These are phyloP conservation scores for Chalciporus chontae DNA, from an alignment of 768 basidiomycete genomes.

Conservation along the genomic window DNA sequence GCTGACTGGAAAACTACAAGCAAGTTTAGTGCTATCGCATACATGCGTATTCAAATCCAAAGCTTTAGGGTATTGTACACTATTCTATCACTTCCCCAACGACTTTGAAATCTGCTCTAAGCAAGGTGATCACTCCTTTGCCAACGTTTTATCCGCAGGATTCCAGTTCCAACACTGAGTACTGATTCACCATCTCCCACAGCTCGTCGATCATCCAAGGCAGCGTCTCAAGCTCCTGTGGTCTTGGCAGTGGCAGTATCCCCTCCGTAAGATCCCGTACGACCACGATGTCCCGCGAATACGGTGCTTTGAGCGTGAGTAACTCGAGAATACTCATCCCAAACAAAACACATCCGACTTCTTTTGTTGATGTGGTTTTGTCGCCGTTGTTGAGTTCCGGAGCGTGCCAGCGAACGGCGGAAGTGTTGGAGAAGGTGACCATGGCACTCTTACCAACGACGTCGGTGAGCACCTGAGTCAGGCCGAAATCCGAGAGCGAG, in stretches of 20 bases:
- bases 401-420: slow-evolving; percentile 56
- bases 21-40: too few species aligned
- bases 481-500: slow-evolving; percentile 61
- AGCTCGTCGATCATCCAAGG: slow-evolving; percentile 44
- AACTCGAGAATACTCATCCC: slow-evolving; percentile 61
- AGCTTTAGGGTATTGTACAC: slow-evolving; percentile 1
- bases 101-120: slow-evolving; percentile 12
- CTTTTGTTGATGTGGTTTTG: slow-evolving; percentile 39
- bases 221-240: slow-evolving; percentile 31
- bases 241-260: slow-evolving; percentile 42
- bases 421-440: slow-evolving; percentile 42
- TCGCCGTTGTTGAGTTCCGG: slow-evolving; percentile 54
- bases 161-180: slow-evolving; percentile 43
- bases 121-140: slow-evolving; percentile 32
- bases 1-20: too few species aligned
- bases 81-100: not conserved
- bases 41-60: not conserved
- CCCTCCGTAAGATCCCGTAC: slow-evolving; percentile 41
- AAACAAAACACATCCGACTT: slow-evolving; percentile 53
- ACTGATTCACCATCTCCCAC: slow-evolving; percentile 44
- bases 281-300: slow-evolving; percentile 48
- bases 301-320: slow-evolving; percentile 49
- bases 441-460: slow-evolving; percentile 48
- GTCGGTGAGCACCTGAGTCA: slow-evolving; percentile 59
- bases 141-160: slow-evolving; percentile 37